Base-by-base conservation (phyloP, 208 protist species). In the Trypanosoma melophagium region DNA sequence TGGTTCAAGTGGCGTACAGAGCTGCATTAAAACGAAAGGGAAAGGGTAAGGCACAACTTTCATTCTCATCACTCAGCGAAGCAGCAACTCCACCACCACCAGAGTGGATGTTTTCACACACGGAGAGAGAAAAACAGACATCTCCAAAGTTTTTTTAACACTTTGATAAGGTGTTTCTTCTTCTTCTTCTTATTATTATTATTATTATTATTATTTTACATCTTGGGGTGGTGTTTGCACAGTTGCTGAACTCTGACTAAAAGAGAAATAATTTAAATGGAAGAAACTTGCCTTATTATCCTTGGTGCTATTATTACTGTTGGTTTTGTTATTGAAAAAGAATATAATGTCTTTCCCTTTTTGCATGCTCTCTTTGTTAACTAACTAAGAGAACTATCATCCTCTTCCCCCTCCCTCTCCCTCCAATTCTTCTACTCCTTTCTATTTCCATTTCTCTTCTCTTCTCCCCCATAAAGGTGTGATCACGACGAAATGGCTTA, bases 401-500 rank as follows among this genome's bases (percentile, higher is more conserved):
- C 60, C 14, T 60, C 59, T 5, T 60, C 19, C 51, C 22, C 60
- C 28, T 52, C 40, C 42, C 10, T 57, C 45, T 41, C 52, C 58
- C 14, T 76, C 28, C 28, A 35, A 35, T 61, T 22, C 19, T 49
- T 61, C 12, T 50, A 24, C 12, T 49, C 12, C 17, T 19, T 60
- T 58, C 19, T 57, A 56, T 2, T 59, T 42, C 19, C 19, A 42
- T 60, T 56, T 28, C 44, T 44, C 57, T 56, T 44, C 47, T 14
- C 47, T 21, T 17, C 16, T n/a, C 10, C 42, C 42, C 31, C 28
- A 49, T 60, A 52, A 25, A 69, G 66, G 66, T 71, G 81, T 81
- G 84, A 93, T 81, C 79, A 90, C 87, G 87, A 57, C 71, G 56
- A 69, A 93, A 93, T 90, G 84, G 77, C 80, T 42, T 87, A 86